These are phyloP conservation scores for Fusarium fracticaudum DNA, from an alignment of 2,329 filamentous ascomycete genomes.

Conservation along the genomic window DNA sequence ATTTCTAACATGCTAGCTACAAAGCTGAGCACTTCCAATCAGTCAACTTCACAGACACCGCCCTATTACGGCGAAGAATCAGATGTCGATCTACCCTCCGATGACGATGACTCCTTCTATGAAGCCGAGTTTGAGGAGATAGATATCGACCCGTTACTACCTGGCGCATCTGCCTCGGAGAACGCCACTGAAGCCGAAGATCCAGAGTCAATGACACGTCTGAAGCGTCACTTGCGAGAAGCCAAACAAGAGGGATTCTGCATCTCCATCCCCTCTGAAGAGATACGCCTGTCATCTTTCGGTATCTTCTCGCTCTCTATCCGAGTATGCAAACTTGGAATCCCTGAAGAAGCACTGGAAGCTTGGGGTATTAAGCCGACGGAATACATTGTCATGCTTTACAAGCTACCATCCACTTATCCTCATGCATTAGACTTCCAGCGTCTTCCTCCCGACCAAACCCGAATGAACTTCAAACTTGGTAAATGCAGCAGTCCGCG, in stretches of 20 bases:
- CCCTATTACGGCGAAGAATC: not conserved
- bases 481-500: conserved; percentile 79
- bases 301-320: conserved; percentile 72
- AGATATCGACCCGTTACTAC: conserved; percentile 26
- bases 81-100: conserved; percentile 15
- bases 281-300: conserved; percentile 52
- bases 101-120: conserved; percentile 13
- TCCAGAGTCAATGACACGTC: conserved; percentile 1
- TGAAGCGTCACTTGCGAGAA: conserved; percentile 54
- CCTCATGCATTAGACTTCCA: conserved; percentile 64
- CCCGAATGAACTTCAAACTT: conserved; percentile 65
- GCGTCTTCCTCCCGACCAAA: conserved; percentile 49
- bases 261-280: conserved; percentile 68
- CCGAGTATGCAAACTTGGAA: conserved; percentile 73
- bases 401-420: conserved; percentile 73
- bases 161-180: not conserved
- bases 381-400: conserved; percentile 79
- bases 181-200: not conserved
- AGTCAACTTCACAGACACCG: not conserved
- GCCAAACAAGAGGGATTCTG: conserved; percentile 75
- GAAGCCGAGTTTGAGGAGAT: conserved; percentile 29
- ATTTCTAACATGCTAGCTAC: conserved; percentile 25
- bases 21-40: conserved; percentile 10
- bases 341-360: conserved; percentile 78
- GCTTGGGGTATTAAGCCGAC: conserved; percentile 76